phyloP scores from a whole-genome alignment of 805 yeast species.

The Wickerhamiella spandovensis region DNA sequence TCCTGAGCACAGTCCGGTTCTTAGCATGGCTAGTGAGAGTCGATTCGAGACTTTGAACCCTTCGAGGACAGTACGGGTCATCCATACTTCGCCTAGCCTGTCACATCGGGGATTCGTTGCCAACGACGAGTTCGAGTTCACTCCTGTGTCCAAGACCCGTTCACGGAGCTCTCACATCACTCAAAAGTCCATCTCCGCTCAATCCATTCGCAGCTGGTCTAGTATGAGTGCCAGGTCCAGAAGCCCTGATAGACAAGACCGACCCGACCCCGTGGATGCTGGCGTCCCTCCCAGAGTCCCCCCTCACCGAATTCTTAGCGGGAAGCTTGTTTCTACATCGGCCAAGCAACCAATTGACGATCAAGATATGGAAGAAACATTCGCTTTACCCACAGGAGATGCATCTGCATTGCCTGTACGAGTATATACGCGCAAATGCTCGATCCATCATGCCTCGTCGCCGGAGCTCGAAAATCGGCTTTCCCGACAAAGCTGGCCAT shows the following conservation, averaged over 20 bases:
- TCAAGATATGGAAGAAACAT: slow-evolving; percentile 1
- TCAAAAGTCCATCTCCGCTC: background rate
- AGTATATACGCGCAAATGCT: slow-evolving; percentile 15
- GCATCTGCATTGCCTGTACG: slow-evolving; percentile 4
- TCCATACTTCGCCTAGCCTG: background rate
- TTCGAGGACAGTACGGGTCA: background rate
- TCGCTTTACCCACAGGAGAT: background rate
- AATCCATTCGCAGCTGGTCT: background rate
- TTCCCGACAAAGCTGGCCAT: background rate
- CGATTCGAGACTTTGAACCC: background rate
- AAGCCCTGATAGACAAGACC: background rate
- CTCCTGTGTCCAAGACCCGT: background rate
- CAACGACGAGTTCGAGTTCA: background rate
- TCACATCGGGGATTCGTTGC: background rate
- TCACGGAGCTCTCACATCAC: background rate
- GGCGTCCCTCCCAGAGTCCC: slow-evolving; percentile 16
- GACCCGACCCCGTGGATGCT: slow-evolving; percentile 6
- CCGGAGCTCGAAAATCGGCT: background rate
- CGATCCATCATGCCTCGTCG: background rate
- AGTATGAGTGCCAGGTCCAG: background rate
- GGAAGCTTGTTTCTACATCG: background rate
- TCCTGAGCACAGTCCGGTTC: background rate
- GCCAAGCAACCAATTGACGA: background rate
- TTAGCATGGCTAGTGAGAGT: background rate
- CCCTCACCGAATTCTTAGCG: slow-evolving; percentile 6